Evolutionary conservation across 2,329 filamentous ascomycete genomes (phyloP).

Genomic region (Hypocrella siamensis): DNA sequence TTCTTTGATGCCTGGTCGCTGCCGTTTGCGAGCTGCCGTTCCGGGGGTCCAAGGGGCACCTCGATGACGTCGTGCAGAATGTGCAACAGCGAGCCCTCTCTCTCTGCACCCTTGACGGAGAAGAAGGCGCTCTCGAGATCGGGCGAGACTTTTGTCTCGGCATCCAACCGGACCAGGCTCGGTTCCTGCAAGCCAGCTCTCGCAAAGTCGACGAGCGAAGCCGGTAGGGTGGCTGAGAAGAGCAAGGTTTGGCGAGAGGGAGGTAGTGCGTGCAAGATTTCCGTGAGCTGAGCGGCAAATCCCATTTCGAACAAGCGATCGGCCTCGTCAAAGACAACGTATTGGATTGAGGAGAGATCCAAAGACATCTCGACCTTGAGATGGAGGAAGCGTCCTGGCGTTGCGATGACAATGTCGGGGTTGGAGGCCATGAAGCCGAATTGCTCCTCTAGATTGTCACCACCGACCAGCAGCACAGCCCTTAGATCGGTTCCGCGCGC

Average conservation of each 20-base stretch:
- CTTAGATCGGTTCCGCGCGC: conserved; percentile 81
- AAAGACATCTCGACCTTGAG: conserved; percentile 92
- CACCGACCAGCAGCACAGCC: conserved; percentile 80
- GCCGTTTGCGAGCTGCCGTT: conserved; percentile 25
- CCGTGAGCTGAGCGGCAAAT: conserved; percentile 81
- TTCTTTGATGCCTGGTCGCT: conserved; percentile 45
- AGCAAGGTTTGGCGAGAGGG: conserved; percentile 74
- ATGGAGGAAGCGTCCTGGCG: conserved; percentile 89
- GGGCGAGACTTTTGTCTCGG: conserved; percentile 89
- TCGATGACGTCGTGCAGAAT: conserved; percentile 86
- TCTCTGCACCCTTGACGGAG: conserved; percentile 78
- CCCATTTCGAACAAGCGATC: conserved; percentile 98
- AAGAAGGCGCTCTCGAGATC: conserved; percentile 96
- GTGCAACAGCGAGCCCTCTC: conserved; percentile 82
- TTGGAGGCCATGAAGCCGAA: conserved; percentile 87
- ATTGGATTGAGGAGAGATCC: conserved; percentile 78
- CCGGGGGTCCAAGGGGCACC: conserved; percentile 57
- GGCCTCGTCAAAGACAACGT: conserved; percentile 95
- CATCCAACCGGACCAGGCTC: conserved; percentile 75
- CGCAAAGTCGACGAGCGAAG: conserved; percentile 90
- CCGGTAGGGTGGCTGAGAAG: conserved; percentile 89
- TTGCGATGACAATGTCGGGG: conserved; percentile 94
- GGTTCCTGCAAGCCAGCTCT: conserved; percentile 87
- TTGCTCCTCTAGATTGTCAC: conserved; percentile 90
- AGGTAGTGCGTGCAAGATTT: conserved; percentile 83